phyloP scores from a whole-genome alignment of 441 rosid genomes.

The Brassica balearica region DNA sequence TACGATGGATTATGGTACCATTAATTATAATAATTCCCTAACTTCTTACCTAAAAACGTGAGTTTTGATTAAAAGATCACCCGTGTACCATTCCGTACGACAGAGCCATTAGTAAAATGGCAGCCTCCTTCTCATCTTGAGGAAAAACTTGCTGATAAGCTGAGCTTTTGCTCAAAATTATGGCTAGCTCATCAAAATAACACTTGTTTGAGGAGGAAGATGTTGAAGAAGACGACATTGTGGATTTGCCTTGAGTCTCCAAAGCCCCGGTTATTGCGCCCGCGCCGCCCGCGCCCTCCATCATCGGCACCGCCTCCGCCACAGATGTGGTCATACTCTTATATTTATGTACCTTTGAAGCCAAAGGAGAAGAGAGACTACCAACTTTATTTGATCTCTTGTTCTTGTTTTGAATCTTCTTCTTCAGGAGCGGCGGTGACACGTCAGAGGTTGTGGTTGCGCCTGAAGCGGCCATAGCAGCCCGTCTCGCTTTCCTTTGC shows the following conservation, averaged over 20 bases:
- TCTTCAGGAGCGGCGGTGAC: constrained; percentile 34
- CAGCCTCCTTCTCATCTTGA: constrained; percentile 92
- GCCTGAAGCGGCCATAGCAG: constrained; percentile 65
- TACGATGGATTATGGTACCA: constrained; percentile 4
- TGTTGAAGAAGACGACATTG: constrained; percentile 31
- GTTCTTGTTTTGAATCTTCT: constrained; percentile 51
- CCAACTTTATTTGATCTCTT: constrained; percentile 45
- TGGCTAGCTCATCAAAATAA: constrained; percentile 65
- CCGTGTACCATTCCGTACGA: constrained; percentile 80
- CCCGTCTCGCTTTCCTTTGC: constrained; percentile 87
- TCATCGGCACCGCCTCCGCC: neutral
- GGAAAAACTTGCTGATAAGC: constrained; percentile 76
- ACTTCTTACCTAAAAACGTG: neutral
- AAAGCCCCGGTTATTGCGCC: neutral
- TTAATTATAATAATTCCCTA: constrained; percentile 8
- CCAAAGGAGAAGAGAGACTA: constrained; percentile 40
- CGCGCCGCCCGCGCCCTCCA: neutral
- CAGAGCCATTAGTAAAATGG: constrained; percentile 86
- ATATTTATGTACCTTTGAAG: constrained; percentile 53
- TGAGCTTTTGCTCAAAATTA: constrained; percentile 65
- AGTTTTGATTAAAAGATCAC: constrained; percentile 32
- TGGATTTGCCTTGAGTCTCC: constrained; percentile 21
- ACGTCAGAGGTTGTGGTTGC: constrained; percentile 33
- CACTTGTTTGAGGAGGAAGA: constrained; percentile 45
- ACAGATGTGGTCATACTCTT: constrained; percentile 28